Evolutionary conservation across 1,284 basidiomycete genomes (phyloP).

Genomic region (Anthracocystis panici-leucophaei): DNA sequence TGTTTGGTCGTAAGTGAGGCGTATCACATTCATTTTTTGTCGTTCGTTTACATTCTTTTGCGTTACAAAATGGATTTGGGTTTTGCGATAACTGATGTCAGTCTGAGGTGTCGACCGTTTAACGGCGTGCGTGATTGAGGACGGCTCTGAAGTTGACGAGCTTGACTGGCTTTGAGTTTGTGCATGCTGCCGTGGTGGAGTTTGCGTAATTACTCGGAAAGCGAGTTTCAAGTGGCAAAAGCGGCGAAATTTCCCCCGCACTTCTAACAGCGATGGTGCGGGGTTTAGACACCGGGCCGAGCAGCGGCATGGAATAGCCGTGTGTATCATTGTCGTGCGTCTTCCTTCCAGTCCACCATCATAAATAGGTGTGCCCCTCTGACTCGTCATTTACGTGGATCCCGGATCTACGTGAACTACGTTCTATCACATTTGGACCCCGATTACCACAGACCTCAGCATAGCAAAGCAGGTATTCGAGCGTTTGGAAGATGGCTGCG

Average conservation of each 20-base stretch:
- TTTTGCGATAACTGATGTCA: neutral
- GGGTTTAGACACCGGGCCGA: conserved; percentile 3
- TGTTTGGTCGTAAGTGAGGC: conserved; percentile 35
- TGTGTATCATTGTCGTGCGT: no score
- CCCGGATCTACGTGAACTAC: no score
- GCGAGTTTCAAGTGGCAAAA: conserved; percentile 9
- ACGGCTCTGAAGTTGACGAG: neutral
- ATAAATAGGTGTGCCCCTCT: neutral
- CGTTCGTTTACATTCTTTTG: neutral
- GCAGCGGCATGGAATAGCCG: neutral
- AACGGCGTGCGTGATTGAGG: neutral
- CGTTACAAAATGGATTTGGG: neutral
- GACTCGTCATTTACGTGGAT: neutral
- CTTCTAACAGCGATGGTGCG: conserved; percentile 1
- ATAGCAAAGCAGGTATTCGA: neutral
- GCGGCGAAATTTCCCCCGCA: conserved; percentile 8
- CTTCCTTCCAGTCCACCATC: neutral
- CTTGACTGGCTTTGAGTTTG: neutral
- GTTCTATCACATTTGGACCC: no score
- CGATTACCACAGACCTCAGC: no score
- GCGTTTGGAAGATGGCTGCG: neutral
- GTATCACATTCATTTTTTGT: neutral
- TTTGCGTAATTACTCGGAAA: conserved; percentile 23
- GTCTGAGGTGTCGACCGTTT: no score
- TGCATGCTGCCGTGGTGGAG: neutral